Evolutionary conservation across 2,329 filamentous ascomycete genomes (phyloP), one percentile per base, ranked within the genome.

Genomic region (Pseudomassariella vexata): DNA sequence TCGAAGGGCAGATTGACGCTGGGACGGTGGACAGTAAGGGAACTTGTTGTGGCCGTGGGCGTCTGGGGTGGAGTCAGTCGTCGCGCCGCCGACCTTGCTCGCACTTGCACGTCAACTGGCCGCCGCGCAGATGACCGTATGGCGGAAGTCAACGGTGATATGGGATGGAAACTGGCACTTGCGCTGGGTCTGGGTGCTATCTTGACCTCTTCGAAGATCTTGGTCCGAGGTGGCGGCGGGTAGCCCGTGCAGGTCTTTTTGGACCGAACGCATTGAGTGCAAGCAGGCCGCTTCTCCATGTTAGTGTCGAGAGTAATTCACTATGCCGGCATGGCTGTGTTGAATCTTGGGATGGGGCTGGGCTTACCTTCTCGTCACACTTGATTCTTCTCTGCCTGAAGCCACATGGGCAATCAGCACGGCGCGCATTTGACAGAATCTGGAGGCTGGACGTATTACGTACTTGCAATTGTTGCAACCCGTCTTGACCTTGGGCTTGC

Each of bases 401-500:
- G 32, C 35, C 22, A 14, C 23, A 24, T 24, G 6, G 23, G 9
- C 23, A 24, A 22, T n/a, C n/a, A n/a, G n/a, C n/a, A n/a, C n/a
- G n/a, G n/a, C n/a, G n/a, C n/a, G n/a, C n/a, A n/a, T n/a, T n/a
- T n/a, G n/a, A n/a, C n/a, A n/a, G n/a, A n/a, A n/a, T n/a, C n/a
- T 20, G 35, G 30, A 34, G 18, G 32, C 28, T 21, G n/a, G n/a
- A n/a, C n/a, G n/a, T n/a, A 9, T 26, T 34, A 66, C 76, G 53
- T 64, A 81, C 77, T 82, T 82, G 77, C 77, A 82, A 53, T 75
- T 79, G 46, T 65, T 66, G 55, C 78, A 82, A 24, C 77, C 77
- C 1, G 76, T 81, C 59, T 79, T 80, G 41, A 79, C 76, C 50
- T 81, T 80, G 10, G 73, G 70, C 42, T 65, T 70, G 50, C 73